Base-by-base conservation (phyloP, 2,329 filamentous ascomycete genomes). In the Juglanconis oblonga region DNA sequence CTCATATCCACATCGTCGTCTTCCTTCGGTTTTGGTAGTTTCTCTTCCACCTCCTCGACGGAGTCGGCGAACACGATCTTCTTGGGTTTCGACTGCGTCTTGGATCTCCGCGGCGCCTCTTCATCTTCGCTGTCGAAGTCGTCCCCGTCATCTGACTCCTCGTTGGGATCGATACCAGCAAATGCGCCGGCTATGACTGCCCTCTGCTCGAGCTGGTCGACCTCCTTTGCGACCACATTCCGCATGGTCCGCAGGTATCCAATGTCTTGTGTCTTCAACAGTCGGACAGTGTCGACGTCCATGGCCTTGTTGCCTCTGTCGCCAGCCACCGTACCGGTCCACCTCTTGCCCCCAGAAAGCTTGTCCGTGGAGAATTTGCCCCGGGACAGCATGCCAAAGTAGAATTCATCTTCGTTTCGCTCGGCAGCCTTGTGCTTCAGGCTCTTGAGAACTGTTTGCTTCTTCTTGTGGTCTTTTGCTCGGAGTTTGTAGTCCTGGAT, bases 321-420 rank as follows among this genome's bases (percentile, higher is more conserved):
- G 52, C 82, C 84, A 60, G 80, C 75, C 0, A 86, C 79, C 0
- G 78, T 84, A 38, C 85, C 86, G 2, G 74, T 79, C 75, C 81
- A 85, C 48, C 71, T 73, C 68, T 78, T 82, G 77, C 84, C 65
- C 71, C 76, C 65, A 6, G 69, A 64, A 8, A 79, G 76, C 44
- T 83, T 68, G 17, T 73, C 72, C 6, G 79, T 78, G 5, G 81
- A 79, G 4, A 84, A 81, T 9, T 85, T 85, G 59, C 79, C 78
- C 62, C 83, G 83, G 65, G 82, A 84, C 68, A 88, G 76, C 87
- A 90, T 90, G 64, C 84, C 85, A 69, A 85, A 88, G 76, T 88
- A 88, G 74, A 89, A 90, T 69, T 90, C 87, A 82, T 90, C 87
- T 55, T 88, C 86, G 72, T 89, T 89, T 66, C 86, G 83, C 44